phyloP scores from a whole-genome alignment of 148 eudicot species.

The Heliamphora exappendiculata region DNA sequence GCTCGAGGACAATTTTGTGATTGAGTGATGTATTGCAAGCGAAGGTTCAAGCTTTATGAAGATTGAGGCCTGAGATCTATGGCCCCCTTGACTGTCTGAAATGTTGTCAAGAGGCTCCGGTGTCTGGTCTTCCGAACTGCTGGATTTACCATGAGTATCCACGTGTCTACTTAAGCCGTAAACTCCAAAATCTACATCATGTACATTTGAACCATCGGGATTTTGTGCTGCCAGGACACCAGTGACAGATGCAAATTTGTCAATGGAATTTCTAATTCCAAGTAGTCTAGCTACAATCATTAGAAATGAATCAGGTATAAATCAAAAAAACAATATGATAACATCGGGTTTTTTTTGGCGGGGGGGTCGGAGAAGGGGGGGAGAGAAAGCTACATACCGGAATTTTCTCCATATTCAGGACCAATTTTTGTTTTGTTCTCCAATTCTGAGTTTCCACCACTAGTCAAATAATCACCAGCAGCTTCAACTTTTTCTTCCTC shows the following conservation, averaged over 20 bases:
- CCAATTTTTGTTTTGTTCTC: conserved; percentile 17
- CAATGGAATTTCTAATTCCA: conserved; percentile 26
- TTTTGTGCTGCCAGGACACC: conserved; percentile 19
- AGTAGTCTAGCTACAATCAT: conserved; percentile 21
- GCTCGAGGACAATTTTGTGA: conserved; percentile 18
- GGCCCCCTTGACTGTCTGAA: conserved; percentile 29
- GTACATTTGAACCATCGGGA: conserved; percentile 12
- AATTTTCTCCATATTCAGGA: conserved; percentile 11
- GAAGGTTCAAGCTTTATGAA: conserved; percentile 22
- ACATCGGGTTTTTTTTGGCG: neutral
- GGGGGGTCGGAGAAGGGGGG: neutral
- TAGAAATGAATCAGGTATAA: conserved; percentile 25
- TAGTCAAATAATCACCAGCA: conserved; percentile 18
- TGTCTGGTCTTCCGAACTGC: conserved; percentile 22
- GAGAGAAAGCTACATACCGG: conserved; percentile 11
- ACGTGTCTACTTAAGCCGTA: conserved; percentile 17
- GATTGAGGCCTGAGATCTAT: conserved; percentile 26
- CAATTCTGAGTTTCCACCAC: conserved; percentile 19
- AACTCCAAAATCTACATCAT: conserved; percentile 14
- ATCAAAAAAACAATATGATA: conserved; percentile 3
- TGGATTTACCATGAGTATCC: conserved; percentile 19
- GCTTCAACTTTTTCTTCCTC: conserved; percentile 25
- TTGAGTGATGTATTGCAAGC: conserved; percentile 13
- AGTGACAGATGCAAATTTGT: conserved; percentile 16
- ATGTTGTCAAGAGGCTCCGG: conserved; percentile 17